Base-by-base conservation (phyloP, 2,329 filamentous ascomycete genomes). In the Xylariales sp. region DNA sequence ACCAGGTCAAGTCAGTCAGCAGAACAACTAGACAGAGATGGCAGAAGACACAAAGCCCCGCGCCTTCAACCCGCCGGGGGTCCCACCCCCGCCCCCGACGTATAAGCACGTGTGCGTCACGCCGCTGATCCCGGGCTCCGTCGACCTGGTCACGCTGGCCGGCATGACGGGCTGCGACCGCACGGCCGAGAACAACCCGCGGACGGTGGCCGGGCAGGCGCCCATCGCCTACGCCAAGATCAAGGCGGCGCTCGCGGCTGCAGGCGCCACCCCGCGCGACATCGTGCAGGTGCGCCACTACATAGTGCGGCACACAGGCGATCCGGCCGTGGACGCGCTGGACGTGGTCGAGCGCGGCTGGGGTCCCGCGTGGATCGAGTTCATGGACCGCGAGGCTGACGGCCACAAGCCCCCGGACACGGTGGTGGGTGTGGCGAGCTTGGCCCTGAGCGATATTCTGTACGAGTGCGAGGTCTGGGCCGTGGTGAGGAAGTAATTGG, bases 391-490 rank as follows among this genome's bases (percentile, higher is more conserved):
- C 3, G 33, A 35, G 23, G 33, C 33, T 2, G 21, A 13, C 3
- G 33, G 33, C 5, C 21, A 35, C 19, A 20, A 23, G n/a, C 33
- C 33, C 7, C 33, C 33, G 12, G 33, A 35, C 17, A 35, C 33
- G 11, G 33, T 35, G 18, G 23, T 35, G 4, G 33, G 33, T 10
- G 33, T 35, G 10, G 33, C 33, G 16, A 35, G 33, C 27, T 21
- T 35, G 33, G 33, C 33, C 3, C 24, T 25, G 23, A 28, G 16
- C 11, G 33, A 24, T 23, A 35, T 35, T n/a, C 17, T 35, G 8
- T 35, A 35, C 23, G 33, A 35, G 17, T 35, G 33, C 14, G 33
- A 35, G 21, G 33, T 35, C 7, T 27, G 18, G 23, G 33, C 33
- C 14, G 27, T 35, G 4, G 33, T 35, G n/a, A n/a, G n/a, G n/a